These are phyloP conservation scores for Fomitopsis palustris DNA, from an alignment of 1,284 basidiomycete genomes.

Conservation along the genomic window DNA sequence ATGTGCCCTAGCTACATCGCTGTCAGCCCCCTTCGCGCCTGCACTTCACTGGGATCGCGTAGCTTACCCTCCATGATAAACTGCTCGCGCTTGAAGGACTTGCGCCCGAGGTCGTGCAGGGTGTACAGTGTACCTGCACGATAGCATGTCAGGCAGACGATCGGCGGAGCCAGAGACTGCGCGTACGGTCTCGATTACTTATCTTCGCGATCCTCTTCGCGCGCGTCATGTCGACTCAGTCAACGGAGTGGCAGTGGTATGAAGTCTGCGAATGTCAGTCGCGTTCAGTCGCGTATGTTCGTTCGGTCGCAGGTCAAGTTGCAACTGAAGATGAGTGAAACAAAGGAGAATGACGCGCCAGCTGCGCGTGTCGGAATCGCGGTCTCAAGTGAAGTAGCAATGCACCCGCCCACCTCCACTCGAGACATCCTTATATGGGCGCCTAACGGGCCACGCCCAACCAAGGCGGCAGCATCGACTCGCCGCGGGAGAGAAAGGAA, in stretches of 20 bases:
- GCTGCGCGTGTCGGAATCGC: not conserved
- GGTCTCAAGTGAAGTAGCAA: not conserved
- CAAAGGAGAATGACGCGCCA: not conserved
- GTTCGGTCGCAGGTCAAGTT: not conserved
- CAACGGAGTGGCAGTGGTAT: not conserved
- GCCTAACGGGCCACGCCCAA: not conserved
- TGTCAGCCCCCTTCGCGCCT: not conserved
- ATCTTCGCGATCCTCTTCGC: not conserved
- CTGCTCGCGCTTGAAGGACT: not conserved
- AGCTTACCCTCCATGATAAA: not conserved
- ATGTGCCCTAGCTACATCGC: not conserved
- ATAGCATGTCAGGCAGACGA: not conserved
- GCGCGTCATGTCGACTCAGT: not conserved
- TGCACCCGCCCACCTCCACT: not conserved
- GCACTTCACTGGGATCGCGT: not conserved
- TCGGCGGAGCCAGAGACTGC: not conserved
- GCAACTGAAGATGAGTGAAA: not conserved
- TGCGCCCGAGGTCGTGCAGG: not conserved
- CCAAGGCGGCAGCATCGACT: not conserved
- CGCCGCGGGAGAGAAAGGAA: not conserved
- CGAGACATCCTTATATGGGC: not conserved
- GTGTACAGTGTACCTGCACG: not conserved
- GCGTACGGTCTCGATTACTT: not conserved
- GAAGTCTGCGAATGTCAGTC: not conserved
- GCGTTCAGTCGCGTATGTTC: no score